A percentile compares a stretch with the other conserved stretches of the same genome.
Evolutionary conservation across 805 yeast species (phyloP).

Genomic region (Saturnispora bothae): DNA sequence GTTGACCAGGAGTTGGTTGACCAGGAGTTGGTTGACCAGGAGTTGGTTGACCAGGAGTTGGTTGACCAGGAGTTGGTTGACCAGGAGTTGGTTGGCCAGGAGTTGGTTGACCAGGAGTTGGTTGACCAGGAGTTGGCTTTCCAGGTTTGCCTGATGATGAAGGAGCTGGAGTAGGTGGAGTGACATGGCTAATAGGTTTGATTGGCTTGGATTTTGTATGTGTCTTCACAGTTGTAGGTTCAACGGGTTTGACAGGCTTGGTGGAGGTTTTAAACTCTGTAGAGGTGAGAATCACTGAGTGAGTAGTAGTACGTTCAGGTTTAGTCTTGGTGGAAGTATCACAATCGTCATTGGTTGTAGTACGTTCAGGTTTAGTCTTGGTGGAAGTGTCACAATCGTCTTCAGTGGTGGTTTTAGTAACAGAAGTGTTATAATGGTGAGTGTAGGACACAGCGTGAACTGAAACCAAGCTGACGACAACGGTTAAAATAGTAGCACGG

Average conservation of each 20-base stretch:
- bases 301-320: neutral
- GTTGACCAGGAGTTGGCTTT: neutral
- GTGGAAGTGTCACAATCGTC: neutral
- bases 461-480: neutral
- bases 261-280: neutral
- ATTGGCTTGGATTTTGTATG: neutral
- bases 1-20: neutral
- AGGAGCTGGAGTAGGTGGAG: neutral
- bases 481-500: neutral
- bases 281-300: neutral
- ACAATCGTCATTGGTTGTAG: neutral
- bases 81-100: neutral
- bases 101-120: neutral
- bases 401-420: neutral
- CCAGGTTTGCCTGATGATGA: neutral
- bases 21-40: neutral
- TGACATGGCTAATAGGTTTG: neutral
- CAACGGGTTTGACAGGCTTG: neutral
- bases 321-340: neutral
- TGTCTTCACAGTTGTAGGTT: neutral
- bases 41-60: neutral
- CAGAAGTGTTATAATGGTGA: neutral
- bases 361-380: neutral
- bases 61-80: neutral
- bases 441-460: neutral